Conservation (phyloP, 2,329 filamentous ascomycete genomes). For the Stachybotrys elegans region DNA sequence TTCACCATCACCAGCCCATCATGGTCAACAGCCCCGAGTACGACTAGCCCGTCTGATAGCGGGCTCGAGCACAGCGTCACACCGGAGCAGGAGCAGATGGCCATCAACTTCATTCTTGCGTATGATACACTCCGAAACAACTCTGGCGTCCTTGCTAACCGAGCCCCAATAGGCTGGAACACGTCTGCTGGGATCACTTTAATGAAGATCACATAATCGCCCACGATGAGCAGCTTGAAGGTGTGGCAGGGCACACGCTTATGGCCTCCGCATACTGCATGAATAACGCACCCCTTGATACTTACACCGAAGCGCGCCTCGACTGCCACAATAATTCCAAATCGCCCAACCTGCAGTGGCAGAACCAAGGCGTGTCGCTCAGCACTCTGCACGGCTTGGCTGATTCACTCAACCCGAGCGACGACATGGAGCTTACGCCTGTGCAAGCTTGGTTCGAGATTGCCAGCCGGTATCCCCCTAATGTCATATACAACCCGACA, state of each 20-base stretch:
- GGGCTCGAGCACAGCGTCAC: constrained; percentile 20
- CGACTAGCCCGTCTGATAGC: constrained; percentile 12
- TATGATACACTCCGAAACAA: constrained; percentile 31
- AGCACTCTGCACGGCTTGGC: constrained; percentile 39
- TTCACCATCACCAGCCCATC: constrained; percentile 32
- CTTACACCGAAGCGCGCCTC: constrained; percentile 21
- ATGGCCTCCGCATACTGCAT: constrained; percentile 40
- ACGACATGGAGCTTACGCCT: constrained; percentile 38
- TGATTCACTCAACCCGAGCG: constrained; percentile 34
- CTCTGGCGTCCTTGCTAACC: neutral
- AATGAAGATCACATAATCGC: constrained; percentile 32
- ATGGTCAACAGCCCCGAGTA: constrained; percentile 12
- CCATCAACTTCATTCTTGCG: constrained; percentile 50
- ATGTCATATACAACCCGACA: constrained; percentile 26
- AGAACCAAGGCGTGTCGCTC: constrained; percentile 34
- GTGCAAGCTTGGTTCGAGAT: constrained; percentile 54
- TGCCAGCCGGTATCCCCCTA: constrained; percentile 32
- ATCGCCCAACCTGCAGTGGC: constrained; percentile 27
- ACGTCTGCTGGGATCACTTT: constrained; percentile 48
- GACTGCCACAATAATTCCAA: constrained; percentile 11
- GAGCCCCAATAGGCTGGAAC: constrained; percentile 36
- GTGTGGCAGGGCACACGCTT: constrained; percentile 34
- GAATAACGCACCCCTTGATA: constrained; percentile 28
- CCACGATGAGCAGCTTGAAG: constrained; percentile 23
- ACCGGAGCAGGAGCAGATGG: constrained; percentile 36